phyloP scores from a whole-genome alignment of 2,329 filamentous ascomycete species.

The Fusarium sterilihyphosum region DNA sequence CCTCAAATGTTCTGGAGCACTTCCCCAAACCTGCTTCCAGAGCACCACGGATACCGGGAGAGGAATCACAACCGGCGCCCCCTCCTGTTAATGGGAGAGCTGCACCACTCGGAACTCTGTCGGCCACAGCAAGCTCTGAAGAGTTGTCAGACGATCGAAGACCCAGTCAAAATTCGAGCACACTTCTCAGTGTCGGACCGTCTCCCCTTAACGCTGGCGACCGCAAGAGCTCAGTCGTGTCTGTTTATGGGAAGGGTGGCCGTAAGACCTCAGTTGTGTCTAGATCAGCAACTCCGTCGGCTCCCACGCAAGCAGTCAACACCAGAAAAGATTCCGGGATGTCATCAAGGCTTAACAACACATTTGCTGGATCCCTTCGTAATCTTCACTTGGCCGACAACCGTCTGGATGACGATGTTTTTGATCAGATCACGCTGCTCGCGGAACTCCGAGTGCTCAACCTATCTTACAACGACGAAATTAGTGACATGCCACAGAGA shows the following conservation, averaged over 20 bases:
- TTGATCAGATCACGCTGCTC: conserved; percentile 87
- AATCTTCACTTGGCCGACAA: conserved; percentile 94
- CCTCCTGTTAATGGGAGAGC: conserved; percentile 54
- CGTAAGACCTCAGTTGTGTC: conserved; percentile 87
- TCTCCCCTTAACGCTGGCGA: conserved; percentile 72
- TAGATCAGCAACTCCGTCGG: conserved; percentile 61
- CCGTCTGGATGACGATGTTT: conserved; percentile 91
- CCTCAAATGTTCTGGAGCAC: conserved; percentile 88
- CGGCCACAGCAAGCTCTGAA: conserved; percentile 77
- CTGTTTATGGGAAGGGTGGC: conserved; percentile 79
- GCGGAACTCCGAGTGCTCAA: conserved; percentile 89
- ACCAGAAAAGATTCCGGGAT: conserved; percentile 89
- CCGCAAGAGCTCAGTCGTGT: conserved; percentile 86
- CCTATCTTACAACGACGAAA: conserved; percentile 86
- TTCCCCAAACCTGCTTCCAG: conserved; percentile 89
- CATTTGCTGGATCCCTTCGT: conserved; percentile 86
- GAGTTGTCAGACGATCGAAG: conserved; percentile 77
- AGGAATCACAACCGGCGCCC: conserved; percentile 52
- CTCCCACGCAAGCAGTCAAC: conserved; percentile 61
- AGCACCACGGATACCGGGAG: conserved; percentile 68
- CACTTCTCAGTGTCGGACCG: conserved; percentile 77
- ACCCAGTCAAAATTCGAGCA: conserved; percentile 85
- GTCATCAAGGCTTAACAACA: conserved; percentile 81
- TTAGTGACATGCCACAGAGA: conserved; percentile 90
- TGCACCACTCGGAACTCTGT: conserved; percentile 54